Base-by-base conservation (phyloP, 2,329 filamentous ascomycete species). In the Pseudocercospora fuligena region DNA sequence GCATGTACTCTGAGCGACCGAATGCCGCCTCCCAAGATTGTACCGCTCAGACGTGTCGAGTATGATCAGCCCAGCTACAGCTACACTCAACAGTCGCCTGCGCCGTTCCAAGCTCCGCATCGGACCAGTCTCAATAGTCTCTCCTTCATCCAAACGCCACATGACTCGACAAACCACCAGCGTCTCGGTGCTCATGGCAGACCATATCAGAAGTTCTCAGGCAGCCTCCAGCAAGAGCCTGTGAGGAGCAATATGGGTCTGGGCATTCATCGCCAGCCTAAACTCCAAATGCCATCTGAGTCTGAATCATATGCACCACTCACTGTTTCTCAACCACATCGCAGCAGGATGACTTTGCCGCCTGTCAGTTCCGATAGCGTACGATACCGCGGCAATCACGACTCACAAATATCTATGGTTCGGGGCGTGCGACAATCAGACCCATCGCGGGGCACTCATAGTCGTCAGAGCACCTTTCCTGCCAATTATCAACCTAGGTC, bases 371-470 rank as follows among this genome's bases (percentile, higher is more conserved):
- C 64, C 25, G 63, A 36, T 16, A 62, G 57, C 43, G 36, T 60
- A 14, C 62, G 53, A 33, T 25, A 27, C 14, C 29, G 51, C 12
- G 61, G 29, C 56, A 31, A 51, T 12, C 56, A 53, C 36, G 70
- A 72, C 31, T 61, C 67, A 16, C 65, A 67, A 27, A 49, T 77
- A 6, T 69, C 70, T 8, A 68, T 65, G 21, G 73, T 76, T 14
- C 72, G 64, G 29, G 76, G 75, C 12, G 67, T 74, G 1, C 70
- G 73, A 33, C 73, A 72, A 19, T 66, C 67, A 8, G 67, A 63
- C 23, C 65, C 73, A 27, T 67, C 69, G 25, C 66, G 64, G 2
- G 47, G 25, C 7, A 51, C 56, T 4, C 54, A 66, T 16, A 49
- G 61, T 19, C 14, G 56, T 11, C 53, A 31, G 21, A 43, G 53